Conservation (phyloP, 148 eudicot species). For the Chenopodium formosanum region DNA sequence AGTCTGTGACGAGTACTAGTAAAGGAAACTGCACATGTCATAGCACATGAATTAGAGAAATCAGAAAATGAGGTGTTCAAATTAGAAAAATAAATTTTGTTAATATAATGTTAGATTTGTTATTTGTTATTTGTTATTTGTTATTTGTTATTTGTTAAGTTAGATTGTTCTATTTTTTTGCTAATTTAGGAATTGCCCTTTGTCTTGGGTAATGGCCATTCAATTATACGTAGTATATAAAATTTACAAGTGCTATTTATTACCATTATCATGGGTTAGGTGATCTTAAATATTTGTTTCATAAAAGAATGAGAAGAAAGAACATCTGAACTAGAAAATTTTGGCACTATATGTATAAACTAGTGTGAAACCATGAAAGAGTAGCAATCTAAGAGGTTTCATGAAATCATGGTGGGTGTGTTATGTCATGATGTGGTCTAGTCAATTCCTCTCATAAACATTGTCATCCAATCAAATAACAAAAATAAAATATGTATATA, state of each 20-base stretch:
- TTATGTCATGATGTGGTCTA: neutral
- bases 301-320: neutral
- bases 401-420: neutral
- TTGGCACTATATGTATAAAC: neutral
- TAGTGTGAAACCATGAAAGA: neutral
- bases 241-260: neutral
- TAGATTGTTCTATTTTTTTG: conserved; percentile 8
- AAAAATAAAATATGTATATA: neutral
- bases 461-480: neutral
- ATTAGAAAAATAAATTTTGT: neutral
- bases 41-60: conserved; percentile 31
- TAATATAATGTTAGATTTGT: conserved; percentile 12
- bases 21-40: conserved; percentile 42
- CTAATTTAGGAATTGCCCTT: conserved; percentile 15
- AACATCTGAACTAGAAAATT: neutral
- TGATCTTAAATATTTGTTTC: neutral
- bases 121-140: no score
- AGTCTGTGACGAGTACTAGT: conserved; percentile 29
- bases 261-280: conserved; percentile 10
- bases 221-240: neutral
- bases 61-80: conserved; percentile 20
- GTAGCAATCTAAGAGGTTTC: neutral
- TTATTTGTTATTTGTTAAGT: conserved; percentile 21
- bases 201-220: conserved; percentile 16
- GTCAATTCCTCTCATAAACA: neutral